A percentile compares a stretch with the other conserved stretches of the same genome.
Conservation (phyloP, 331 rosid genomes). For the Ulmus americana region DNA sequence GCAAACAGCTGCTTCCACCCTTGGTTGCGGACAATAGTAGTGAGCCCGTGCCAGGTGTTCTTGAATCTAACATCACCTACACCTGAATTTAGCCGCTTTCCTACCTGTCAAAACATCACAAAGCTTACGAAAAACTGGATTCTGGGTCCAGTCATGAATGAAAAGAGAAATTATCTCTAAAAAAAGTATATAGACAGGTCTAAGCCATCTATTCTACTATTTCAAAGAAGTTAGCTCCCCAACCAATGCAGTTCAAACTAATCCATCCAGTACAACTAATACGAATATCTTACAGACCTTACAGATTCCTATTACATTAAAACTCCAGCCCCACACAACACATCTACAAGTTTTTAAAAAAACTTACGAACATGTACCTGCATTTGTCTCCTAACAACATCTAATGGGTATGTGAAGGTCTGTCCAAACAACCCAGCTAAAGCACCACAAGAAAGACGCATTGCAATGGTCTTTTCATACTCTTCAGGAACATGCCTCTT, state of each 20-base stretch:
- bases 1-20: conserved; percentile 91
- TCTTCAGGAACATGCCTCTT: conserved; percentile 77
- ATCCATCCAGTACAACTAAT: no score
- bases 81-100: conserved; percentile 40
- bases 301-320: not conserved
- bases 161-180: no score
- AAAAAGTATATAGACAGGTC: no score
- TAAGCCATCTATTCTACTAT: no score
- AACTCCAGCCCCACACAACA: conserved; percentile 10
- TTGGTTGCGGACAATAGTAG: conserved; percentile 54
- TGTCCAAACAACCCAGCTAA: conserved; percentile 93
- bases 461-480: conserved; percentile 62
- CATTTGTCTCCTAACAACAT: conserved; percentile 96
- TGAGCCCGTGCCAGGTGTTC: conserved; percentile 62
- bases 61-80: conserved; percentile 46
- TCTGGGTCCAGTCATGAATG: no score
- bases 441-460: conserved; percentile 93
- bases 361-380: conserved; percentile 46
- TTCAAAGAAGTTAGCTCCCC: no score
- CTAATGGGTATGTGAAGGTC: conserved; percentile 88
- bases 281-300: not conserved
- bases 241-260: no score
- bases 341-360: not conserved
- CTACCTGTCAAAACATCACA: conserved; percentile 50
- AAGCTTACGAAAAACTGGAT: not conserved